phyloP scores from a whole-genome alignment of 805 yeast genomes.

The Nematodospora valgi region DNA sequence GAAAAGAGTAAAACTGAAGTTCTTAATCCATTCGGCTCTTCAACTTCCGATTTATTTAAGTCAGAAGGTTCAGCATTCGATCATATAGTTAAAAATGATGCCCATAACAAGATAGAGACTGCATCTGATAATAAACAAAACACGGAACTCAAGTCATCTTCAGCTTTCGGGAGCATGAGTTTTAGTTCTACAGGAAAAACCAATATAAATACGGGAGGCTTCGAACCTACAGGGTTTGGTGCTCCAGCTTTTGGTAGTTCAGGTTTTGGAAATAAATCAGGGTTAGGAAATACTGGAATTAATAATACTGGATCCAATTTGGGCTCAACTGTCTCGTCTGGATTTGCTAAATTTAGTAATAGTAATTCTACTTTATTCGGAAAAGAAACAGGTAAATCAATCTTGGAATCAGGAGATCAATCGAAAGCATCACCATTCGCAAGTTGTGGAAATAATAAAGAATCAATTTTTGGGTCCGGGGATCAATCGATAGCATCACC shows the following conservation, averaged over 20 bases:
- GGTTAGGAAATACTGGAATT: conserved; percentile 6
- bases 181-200: not conserved
- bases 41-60: too few species aligned
- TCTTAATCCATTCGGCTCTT: too few species aligned
- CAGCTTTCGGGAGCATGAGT: conserved; percentile 3
- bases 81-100: too few species aligned
- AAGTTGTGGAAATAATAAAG: not conserved
- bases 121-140: conserved; percentile 8
- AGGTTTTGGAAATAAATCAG: conserved; percentile 3
- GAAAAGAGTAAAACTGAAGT: too few species aligned
- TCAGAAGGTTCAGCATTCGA: too few species aligned
- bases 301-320: not conserved
- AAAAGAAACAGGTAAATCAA: conserved; percentile 2
- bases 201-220: not conserved
- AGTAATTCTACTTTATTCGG: conserved; percentile 10
- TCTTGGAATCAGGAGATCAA: conserved; percentile 3
- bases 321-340: conserved; percentile 11
- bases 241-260: conserved; percentile 9
- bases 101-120: too few species aligned
- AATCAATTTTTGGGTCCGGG: conserved; percentile 1
- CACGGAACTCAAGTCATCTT: not conserved
- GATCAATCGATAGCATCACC: conserved; percentile 7
- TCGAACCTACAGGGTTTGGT: conserved; percentile 10
- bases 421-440: conserved; percentile 12
- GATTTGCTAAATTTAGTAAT: conserved; percentile 13